A percentile compares a stretch with the other conserved stretches of the same genome.
Evolutionary conservation across 2,329 filamentous ascomycete genomes (phyloP).

Genomic region (Alternaria hordeiaustralica): DNA sequence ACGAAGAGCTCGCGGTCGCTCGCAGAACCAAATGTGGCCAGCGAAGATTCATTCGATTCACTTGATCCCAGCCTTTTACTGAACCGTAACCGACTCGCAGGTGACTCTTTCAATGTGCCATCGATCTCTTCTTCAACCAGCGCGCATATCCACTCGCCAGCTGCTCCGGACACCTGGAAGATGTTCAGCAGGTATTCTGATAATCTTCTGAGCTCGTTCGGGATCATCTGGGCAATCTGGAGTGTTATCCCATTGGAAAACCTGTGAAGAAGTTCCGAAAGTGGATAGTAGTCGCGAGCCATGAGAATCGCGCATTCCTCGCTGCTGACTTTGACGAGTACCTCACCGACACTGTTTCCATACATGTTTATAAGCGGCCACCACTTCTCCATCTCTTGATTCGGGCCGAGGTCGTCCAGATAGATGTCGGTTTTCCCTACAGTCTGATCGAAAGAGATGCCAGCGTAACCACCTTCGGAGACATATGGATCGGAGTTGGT

Average conservation of each 20-base stretch:
- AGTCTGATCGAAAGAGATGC: conserved; percentile 56
- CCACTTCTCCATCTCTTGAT: conserved; percentile 84
- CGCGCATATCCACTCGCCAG: conserved; percentile 88
- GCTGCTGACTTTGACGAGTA: conserved; percentile 81
- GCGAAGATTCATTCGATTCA: conserved; percentile 65
- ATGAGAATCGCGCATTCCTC: conserved; percentile 91
- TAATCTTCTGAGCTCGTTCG: conserved; percentile 77
- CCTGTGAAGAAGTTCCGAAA: conserved; percentile 83
- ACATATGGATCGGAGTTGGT: conserved; percentile 38
- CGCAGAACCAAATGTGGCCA: conserved; percentile 44
- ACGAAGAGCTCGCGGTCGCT: conserved; percentile 75
- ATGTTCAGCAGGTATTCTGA: conserved; percentile 91
- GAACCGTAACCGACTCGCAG: conserved; percentile 71
- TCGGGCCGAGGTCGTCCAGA: conserved; percentile 77
- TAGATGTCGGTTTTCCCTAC: conserved; percentile 82
- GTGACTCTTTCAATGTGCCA: conserved; percentile 81
- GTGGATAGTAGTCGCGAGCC: conserved; percentile 80
- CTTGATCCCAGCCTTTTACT: conserved; percentile 74
- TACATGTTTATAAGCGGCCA: conserved; percentile 79
- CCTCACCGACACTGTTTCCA: conserved; percentile 78
- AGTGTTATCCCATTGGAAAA: conserved; percentile 85
- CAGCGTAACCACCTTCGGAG: conserved; percentile 53
- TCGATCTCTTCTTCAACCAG: conserved; percentile 98
- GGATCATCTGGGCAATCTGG: conserved; percentile 80
- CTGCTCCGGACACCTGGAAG: conserved; percentile 87